Evolutionary conservation across 495 filamentous ascomycete species (phyloP), one percentile per base, ranked within the genome.

Genomic region (Geopyxis carbonaria): DNA sequence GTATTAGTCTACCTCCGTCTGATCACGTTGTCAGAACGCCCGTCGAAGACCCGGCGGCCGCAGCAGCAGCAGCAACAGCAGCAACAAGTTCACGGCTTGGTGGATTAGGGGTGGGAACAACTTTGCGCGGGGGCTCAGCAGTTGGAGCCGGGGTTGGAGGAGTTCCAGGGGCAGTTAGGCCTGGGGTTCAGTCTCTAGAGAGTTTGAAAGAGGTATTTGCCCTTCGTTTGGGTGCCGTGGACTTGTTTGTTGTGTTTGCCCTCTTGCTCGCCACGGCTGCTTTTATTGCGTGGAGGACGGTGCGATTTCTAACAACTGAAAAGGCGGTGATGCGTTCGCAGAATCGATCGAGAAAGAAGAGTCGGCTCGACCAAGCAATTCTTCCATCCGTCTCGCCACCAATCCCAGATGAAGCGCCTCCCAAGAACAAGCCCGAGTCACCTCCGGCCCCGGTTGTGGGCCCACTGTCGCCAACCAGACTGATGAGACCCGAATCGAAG

Each of bases 131-230:
- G 9, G 20, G 24, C 5, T n/a, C 22, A 4, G 18, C 15, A 16
- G 18, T 7, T 6, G 18, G 34, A 19, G 8, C 14, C 11, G 14
- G 34, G 4, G 34, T 14, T 37, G 34, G 34, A 4, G 8, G 11
- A 14, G 34, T 10, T 19, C 4, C 5, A 20, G 34, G 34, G 34
- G 6, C 15, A 16, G 18, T 14, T 5, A 33, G 5, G 38, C 48
- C 40, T 13, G 50, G 50, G 30, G 34, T 30, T 19, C 49, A 48
- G 41, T 42, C 47, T 29, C 42, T 54, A 36, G 50, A 54, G 42
- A 45, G 45, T 42, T 47, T 54, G 45, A 54, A 54, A 54, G 51
- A 54, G 51, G 51, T 54, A 54, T 54, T 48, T 44, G 22, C 53
- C 51, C 51, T 54, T 38, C 50, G 46, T 40, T 21, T 28, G 22